A percentile compares a stretch with the other conserved stretches of the same genome.
Evolutionary conservation across 805 yeast species (phyloP).

Genomic region (Yamadazyma phyllophila): DNA sequence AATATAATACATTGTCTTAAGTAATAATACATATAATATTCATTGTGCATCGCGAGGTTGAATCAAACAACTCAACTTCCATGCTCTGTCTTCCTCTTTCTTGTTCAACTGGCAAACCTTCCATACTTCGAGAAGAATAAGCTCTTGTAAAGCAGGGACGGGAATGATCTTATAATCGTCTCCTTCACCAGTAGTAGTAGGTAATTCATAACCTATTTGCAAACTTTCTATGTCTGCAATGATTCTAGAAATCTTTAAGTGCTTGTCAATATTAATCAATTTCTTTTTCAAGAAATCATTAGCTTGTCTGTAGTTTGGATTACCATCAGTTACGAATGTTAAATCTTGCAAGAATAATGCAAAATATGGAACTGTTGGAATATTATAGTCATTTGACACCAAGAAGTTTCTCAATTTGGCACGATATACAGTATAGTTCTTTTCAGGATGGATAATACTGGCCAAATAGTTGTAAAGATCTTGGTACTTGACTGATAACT

Average conservation of each 20-base stretch:
- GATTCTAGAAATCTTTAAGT: constrained; percentile 61
- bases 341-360: constrained; percentile 74
- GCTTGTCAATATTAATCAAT: constrained; percentile 72
- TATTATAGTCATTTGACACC: constrained; percentile 44
- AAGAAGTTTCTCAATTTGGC: constrained; percentile 57
- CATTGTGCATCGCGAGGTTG: constrained; percentile 48
- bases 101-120: constrained; percentile 59
- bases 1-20: constrained; percentile 1
- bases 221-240: constrained; percentile 65
- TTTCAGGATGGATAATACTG: constrained; percentile 70
- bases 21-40: background rate
- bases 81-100: constrained; percentile 64
- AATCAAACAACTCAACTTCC: constrained; percentile 65
- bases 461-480: constrained; percentile 63
- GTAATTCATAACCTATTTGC: constrained; percentile 42
- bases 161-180: constrained; percentile 37
- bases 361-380: constrained; percentile 75
- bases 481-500: constrained; percentile 54
- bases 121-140: constrained; percentile 68
- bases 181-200: constrained; percentile 7
- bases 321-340: constrained; percentile 82
- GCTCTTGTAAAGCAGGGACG: constrained; percentile 50
- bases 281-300: constrained; percentile 55
- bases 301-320: constrained; percentile 62
- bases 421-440: constrained; percentile 69